These are phyloP conservation scores for Cladophialophora psammophila DNA, from an alignment of 2,329 filamentous ascomycete species.

Conservation along the genomic window DNA sequence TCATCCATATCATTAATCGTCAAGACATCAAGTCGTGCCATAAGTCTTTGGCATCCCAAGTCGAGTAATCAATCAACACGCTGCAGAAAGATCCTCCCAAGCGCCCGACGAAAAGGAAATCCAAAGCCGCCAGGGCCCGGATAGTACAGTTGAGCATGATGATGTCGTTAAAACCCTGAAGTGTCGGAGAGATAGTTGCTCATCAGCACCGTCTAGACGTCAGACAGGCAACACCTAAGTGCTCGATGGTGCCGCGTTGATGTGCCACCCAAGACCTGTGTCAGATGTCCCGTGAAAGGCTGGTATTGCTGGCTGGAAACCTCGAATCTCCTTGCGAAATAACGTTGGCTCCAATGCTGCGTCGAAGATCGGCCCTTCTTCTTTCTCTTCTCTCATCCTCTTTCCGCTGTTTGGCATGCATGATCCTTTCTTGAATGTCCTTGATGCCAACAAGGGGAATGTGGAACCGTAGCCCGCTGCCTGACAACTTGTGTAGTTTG, in stretches of 20 bases:
- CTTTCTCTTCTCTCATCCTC: constrained; percentile 59
- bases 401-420: constrained; percentile 51
- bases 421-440: constrained; percentile 57
- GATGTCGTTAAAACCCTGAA: constrained; percentile 13
- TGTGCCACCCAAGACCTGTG: background rate
- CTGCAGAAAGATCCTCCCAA: constrained; percentile 21
- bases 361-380: constrained; percentile 60
- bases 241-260: background rate
- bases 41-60: constrained; percentile 21
- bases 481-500: constrained; percentile 46
- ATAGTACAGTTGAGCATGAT: constrained; percentile 15
- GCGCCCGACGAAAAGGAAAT: constrained; percentile 16
- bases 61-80: constrained; percentile 8
- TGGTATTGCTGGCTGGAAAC: constrained; percentile 38
- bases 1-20: constrained; percentile 38
- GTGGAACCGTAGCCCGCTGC: constrained; percentile 57
- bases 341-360: constrained; percentile 60
- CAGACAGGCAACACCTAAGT: background rate
- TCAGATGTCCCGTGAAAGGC: constrained; percentile 26
- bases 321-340: constrained; percentile 46
- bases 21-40: constrained; percentile 31
- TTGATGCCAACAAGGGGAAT: constrained; percentile 55
- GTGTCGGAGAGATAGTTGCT: background rate
- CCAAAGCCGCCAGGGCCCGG: constrained; percentile 30
- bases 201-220: background rate